Evolutionary conservation across 768 basidiomycete genomes (phyloP), one percentile per base, ranked within the genome.

Genomic region (Suillus cothurnatus): DNA sequence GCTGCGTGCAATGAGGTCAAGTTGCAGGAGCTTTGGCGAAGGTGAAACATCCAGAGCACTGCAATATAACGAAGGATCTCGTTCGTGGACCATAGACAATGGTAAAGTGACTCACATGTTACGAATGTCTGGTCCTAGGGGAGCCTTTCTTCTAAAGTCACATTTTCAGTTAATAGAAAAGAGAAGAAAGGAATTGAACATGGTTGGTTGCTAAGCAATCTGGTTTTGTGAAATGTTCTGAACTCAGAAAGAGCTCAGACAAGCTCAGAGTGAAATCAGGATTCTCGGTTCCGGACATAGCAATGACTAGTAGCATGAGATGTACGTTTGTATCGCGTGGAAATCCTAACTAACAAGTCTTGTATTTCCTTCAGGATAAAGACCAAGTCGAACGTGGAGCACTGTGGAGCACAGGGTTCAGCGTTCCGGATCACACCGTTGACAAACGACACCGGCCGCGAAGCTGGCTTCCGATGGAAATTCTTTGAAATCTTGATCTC

Each of bases 181-280:
- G 32, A 21, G 21, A 34, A n/a, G 53, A 7, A 14, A 34, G 34
- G 3, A 23, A 12, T 19, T 21, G 6, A 17, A 28, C 4, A 9
- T 2, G 31, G n/a, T n/a, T n/a, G 14, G 31, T 55, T 55, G 38
- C 57, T 39, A 58, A 58, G 57, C 23, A 28, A 26, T 21, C 53
- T 32, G 32, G 39, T 43, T 59, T 59, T 43, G 39, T 58, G 57
- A 58, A 26, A 58, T 58, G 58, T 59, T 59, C 58, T 59, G 58
- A 59, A 59, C 58, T 59, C 58, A 59, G 58, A 59, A 59, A 59
- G 58, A 59, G 58, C 58, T 59, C 58, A 59, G 58, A 59, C 58
- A 59, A 59, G 19, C 58, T 59, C 58, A 59, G 58, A 31, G 58
- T 41, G 58, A 59, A 59, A 59, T 59, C 58, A 4, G 2, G 58